phyloP scores from a whole-genome alignment of 1,284 basidiomycete genomes.

The Malassezia brasiliensis region DNA sequence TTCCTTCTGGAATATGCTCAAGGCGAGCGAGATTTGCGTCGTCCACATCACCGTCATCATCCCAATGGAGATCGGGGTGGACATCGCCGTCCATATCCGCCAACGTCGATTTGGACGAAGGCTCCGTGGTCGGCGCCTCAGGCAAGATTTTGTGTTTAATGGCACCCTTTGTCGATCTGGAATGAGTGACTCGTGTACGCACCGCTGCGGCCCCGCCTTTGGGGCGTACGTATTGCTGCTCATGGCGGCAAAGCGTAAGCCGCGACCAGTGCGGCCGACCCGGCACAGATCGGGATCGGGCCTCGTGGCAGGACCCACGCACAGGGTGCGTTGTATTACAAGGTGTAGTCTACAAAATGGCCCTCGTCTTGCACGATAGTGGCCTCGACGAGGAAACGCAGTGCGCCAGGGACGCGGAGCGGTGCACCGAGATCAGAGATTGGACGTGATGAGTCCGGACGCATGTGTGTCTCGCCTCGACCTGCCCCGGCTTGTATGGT shows the following conservation, averaged over 20 bases:
- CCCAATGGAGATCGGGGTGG: conserved; percentile 50
- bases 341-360: conserved; percentile 12
- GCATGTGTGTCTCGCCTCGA: neutral
- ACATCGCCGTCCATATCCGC: conserved; percentile 32
- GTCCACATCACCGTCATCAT: conserved; percentile 33
- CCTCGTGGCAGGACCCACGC: conserved; percentile 1
- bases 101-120: neutral
- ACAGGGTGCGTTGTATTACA: neutral
- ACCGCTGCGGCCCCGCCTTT: conserved; percentile 15
- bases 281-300: conserved; percentile 2
- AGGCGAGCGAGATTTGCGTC: conserved; percentile 34
- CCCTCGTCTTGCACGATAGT: neutral
- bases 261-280: too few relatives aligned
- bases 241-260: too few relatives aligned
- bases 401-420: neutral
- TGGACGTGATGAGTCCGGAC: neutral
- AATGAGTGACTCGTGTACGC: neutral
- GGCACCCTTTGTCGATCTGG: conserved; percentile 65
- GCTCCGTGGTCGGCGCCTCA: conserved; percentile 64
- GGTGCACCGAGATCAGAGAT: neutral
- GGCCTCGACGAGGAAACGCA: neutral
- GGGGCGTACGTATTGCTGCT: neutral
- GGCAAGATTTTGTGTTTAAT: conserved; percentile 86
- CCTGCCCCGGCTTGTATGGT: conserved; percentile 7
- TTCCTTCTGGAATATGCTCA: conserved; percentile 71